These are phyloP conservation scores for Phoma sp. DNA, from an alignment of 2,329 filamentous ascomycete genomes.

Conservation along the genomic window DNA sequence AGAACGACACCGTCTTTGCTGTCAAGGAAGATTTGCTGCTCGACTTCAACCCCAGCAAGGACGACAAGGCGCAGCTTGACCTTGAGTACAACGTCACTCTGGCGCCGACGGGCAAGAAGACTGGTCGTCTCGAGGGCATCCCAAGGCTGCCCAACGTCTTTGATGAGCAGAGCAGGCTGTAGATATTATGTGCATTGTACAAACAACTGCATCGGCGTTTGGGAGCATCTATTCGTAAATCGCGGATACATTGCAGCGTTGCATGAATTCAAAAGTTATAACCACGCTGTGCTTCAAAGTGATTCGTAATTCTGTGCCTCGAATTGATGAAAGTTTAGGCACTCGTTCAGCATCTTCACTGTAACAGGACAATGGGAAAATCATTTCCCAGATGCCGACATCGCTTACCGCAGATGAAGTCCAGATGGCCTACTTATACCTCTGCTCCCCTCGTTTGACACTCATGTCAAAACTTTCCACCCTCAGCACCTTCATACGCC, in stretches of 20 bases:
- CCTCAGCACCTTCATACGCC: neutral
- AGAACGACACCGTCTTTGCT: slow-evolving; percentile 66
- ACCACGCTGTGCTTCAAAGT: neutral
- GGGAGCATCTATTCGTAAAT: slow-evolving; percentile 19
- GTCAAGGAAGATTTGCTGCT: slow-evolving; percentile 67
- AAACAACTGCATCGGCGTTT: slow-evolving; percentile 19
- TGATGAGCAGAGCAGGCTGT: slow-evolving; percentile 35
- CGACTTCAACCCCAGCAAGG: slow-evolving; percentile 61
- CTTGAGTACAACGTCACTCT: slow-evolving; percentile 68
- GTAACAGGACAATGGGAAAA: slow-evolving; percentile 9
- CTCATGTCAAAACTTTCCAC: neutral
- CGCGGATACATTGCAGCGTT: slow-evolving; percentile 18
- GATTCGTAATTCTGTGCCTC: neutral
- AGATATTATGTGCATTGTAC: slow-evolving; percentile 9
- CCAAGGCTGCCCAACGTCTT: slow-evolving; percentile 39
- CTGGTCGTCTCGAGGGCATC: slow-evolving; percentile 40
- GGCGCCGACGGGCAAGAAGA: slow-evolving; percentile 50
- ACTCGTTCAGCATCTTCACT: neutral
- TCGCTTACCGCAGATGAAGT: neutral
- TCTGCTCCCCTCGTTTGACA: neutral
- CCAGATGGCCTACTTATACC: slow-evolving; percentile 1
- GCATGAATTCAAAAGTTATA: neutral
- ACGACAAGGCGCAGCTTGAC: slow-evolving; percentile 63
- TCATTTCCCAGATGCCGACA: slow-evolving; percentile 9
- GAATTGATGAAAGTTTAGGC: too few relatives aligned